phyloP scores from a whole-genome alignment of 1,284 basidiomycete species.

The Schizophyllum commune region DNA sequence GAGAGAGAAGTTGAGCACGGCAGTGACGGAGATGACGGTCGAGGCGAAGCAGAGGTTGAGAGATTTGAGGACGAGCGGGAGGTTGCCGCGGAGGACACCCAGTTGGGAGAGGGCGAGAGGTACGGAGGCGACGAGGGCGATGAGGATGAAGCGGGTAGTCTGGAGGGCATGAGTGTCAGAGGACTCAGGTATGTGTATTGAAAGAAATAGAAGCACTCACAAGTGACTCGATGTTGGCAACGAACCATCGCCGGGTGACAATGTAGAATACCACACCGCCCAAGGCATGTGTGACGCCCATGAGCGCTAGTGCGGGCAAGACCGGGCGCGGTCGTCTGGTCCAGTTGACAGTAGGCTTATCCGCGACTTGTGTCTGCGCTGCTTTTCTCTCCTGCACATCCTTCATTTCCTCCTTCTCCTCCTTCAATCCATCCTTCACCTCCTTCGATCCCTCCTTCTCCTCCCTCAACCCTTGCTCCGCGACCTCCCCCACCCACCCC shows the following conservation, averaged over 20 bases:
- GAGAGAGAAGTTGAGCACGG: slow-evolving; percentile 87
- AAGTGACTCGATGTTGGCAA: slow-evolving; percentile 17
- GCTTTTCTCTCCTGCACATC: background rate
- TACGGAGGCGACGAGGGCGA: background rate
- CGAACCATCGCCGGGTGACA: slow-evolving; percentile 35
- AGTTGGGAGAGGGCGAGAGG: background rate
- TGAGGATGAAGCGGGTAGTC: slow-evolving; percentile 26
- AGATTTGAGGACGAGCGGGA: slow-evolving; percentile 50
- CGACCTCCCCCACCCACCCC: slow-evolving; percentile 35
- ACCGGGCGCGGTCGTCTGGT: slow-evolving; percentile 37
- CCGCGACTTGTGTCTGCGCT: background rate
- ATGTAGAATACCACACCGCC: slow-evolving; percentile 42
- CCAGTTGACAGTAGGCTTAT: slow-evolving; percentile 10
- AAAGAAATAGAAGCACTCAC: background rate
- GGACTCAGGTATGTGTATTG: no score
- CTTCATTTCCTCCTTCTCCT: slow-evolving; percentile 17
- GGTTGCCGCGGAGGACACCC: background rate
- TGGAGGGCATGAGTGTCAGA: slow-evolving; percentile 10
- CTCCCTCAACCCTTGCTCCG: background rate
- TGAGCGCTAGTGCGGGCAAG: slow-evolving; percentile 40
- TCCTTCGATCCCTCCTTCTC: background rate
- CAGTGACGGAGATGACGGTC: slow-evolving; percentile 75
- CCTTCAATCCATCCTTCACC: background rate
- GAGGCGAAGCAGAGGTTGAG: slow-evolving; percentile 74
- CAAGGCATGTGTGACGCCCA: slow-evolving; percentile 45